phyloP scores from a whole-genome alignment of 805 yeast genomes.

The Debaryomyces maramus region DNA sequence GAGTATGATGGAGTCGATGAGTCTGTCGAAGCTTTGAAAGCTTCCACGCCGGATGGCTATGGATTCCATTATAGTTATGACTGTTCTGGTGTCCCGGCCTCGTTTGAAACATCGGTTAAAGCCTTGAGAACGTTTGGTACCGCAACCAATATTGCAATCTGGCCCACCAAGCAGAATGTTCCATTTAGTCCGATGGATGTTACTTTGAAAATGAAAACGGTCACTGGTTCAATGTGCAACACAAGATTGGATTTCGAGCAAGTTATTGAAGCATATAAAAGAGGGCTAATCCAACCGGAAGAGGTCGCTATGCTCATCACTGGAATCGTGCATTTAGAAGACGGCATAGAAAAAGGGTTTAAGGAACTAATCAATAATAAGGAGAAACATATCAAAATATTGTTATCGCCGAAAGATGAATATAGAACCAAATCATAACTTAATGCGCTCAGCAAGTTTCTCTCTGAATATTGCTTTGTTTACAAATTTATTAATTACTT shows the following conservation, averaged over 20 bases:
- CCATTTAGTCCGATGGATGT: conserved; percentile 54
- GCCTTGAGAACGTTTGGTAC: conserved; percentile 54
- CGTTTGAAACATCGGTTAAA: conserved; percentile 50
- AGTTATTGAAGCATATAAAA: conserved; percentile 38
- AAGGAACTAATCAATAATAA: conserved; percentile 50
- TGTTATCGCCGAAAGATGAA: conserved; percentile 45
- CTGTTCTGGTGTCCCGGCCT: conserved; percentile 55
- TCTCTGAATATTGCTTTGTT: neutral
- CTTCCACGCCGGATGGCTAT: conserved; percentile 33
- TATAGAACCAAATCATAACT: neutral
- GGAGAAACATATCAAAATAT: conserved; percentile 53
- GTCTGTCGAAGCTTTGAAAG: conserved; percentile 32
- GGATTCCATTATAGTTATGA: conserved; percentile 54
- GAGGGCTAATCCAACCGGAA: conserved; percentile 25
- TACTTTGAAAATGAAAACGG: conserved; percentile 51
- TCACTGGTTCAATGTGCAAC: conserved; percentile 64
- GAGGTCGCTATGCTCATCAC: conserved; percentile 51
- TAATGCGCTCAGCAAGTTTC: neutral
- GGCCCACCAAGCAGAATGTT: conserved; percentile 48
- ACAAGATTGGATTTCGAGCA: conserved; percentile 55
- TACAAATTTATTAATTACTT: neutral
- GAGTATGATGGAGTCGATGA: conserved; percentile 4
- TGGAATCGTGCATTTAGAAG: conserved; percentile 48
- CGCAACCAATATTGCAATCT: conserved; percentile 61
- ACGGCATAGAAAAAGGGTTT: conserved; percentile 55